Base-by-base conservation (phyloP, 164 flowering plant genomes). In the Stephania cephalantha region DNA sequence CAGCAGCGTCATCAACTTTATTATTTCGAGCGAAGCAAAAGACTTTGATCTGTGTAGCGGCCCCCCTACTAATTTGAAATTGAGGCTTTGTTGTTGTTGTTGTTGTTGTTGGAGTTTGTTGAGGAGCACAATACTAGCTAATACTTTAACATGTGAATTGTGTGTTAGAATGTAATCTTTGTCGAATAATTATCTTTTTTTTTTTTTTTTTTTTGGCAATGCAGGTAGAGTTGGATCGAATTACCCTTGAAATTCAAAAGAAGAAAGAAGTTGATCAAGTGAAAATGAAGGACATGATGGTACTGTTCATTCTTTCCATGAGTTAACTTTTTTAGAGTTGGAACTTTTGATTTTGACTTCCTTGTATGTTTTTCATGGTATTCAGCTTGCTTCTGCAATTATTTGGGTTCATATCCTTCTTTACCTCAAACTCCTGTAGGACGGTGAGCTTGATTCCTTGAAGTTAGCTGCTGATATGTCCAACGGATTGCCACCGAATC, bases 391-490 rank as follows among this genome's bases (percentile, higher is more conserved):
- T 93, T 95, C 97, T 93, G 92, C 98, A 91, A 91, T 93, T 90
- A 89, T 95, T 93, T 93, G 91, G 97, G 97, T 91, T 93, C 97
- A 95, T 93, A 86, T 91, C 97, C 96, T 83, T 83, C 82, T 90
- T 95, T 95, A 88, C 99, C 95, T 92, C 96, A 89, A 90, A 92
- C 96, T 93, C 85, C 97, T 93, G 99, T 95, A 95, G 99, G 98
- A 88, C 73, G 86, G 81, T 46, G 88, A 79, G 75, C 78, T 71
- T 80, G 88, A 84, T 45, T 64, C 22, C 42, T 71, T 73, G 18
- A 87, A 78, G 83, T 75, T 76, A 11, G 66, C 50, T 45, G 69
- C 79, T 83, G 73, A 80, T 80, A 87, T 61, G 25, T 70, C 79
- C 78, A 84, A 89, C 50, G 79, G 76, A 73, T 25, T 53, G 53